Base-by-base conservation (phyloP, 495 filamentous ascomycete species). In the Podospora pseudoanserina region DNA sequence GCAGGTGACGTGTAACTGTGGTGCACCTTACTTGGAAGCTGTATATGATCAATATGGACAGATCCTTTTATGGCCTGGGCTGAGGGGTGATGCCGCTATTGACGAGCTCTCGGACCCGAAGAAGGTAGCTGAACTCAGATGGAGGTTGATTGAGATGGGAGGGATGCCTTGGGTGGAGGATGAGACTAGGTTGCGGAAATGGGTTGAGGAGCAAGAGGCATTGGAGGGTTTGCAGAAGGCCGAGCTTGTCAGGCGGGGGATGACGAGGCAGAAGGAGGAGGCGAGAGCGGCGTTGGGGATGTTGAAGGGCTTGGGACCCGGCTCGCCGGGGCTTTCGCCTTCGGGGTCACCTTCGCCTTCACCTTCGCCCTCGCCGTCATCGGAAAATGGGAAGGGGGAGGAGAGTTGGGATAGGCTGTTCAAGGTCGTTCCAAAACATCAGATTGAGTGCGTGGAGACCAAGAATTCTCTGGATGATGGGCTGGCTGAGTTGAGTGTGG, bases 21-120 rank as follows among this genome's bases (percentile, higher is more conserved):
- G 63, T 1, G 59, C 23, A 15, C 76, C 76, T 5, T 60, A 66
- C 2, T 71, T 78, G 27, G 70, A 74, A 64, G 76, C 75, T 28
- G 67, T 78, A n/a, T 78, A 78, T 65, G 76, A 78, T 65, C 75
- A 78, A 67, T 73, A 73, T 28, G 76, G 76, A 44, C 56, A 61
- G 30, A 75, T 78, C 44, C 76, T 71, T 7, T 66, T 78, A 20
- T 78, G 70, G 57, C 76, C 73, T 71, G 69, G 70, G 57, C 76
- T 71, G 73, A 69, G 76, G 4, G 70, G 74, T 55, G 76, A 78
- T 61, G 71, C 75, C 20, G 60, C 67, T 30, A 74, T 78, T 26
- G 59, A 70, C 55, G 71, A 78, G 60, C 63, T 78, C 60, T 49
- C 61, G 16, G 71, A 73, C 56, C n/a, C 76, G 27, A 61, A 66